Conservation (phyloP, 176 grass and related monocot species). For the Carex pumila region DNA sequence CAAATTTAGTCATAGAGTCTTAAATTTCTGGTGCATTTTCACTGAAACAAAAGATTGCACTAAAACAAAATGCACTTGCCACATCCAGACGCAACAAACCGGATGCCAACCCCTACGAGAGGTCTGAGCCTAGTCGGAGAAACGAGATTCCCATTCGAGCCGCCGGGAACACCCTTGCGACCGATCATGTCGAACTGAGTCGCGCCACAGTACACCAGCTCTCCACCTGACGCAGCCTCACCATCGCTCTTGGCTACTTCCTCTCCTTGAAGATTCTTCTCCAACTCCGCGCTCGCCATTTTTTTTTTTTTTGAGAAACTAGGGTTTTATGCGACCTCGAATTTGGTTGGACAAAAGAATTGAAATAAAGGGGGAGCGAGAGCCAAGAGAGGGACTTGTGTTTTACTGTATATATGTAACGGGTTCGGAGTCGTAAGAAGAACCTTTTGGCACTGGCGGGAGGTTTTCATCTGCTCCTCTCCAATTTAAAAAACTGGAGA, state of each 20-base stretch:
- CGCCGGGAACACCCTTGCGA: constrained; percentile 32
- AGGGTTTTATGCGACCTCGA: constrained; percentile 27
- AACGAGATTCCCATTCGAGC: constrained; percentile 44
- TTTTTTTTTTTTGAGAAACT: neutral
- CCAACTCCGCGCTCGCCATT: constrained; percentile 54
- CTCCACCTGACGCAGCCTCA: constrained; percentile 26
- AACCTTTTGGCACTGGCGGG: constrained; percentile 10
- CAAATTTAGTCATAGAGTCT: neutral
- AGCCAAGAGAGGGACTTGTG: constrained; percentile 1
- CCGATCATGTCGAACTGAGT: constrained; percentile 69
- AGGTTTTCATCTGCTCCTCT: neutral
- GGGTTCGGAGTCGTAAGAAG: neutral
- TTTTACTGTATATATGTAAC: neutral
- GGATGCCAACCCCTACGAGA: constrained; percentile 71
- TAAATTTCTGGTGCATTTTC: neutral
- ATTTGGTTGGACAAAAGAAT: constrained; percentile 35
- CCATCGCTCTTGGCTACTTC: constrained; percentile 22
- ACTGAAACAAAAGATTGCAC: neutral
- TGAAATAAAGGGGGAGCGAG: neutral
- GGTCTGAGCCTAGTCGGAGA: constrained; percentile 69
- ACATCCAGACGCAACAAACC: constrained; percentile 84
- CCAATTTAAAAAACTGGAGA: neutral
- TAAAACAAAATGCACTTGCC: constrained; percentile 25
- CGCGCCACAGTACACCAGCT: constrained; percentile 78
- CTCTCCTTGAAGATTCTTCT: constrained; percentile 38